These are phyloP conservation scores for Eutrema japonicum DNA, from an alignment of 345 rosid species.

Conservation along the genomic window DNA sequence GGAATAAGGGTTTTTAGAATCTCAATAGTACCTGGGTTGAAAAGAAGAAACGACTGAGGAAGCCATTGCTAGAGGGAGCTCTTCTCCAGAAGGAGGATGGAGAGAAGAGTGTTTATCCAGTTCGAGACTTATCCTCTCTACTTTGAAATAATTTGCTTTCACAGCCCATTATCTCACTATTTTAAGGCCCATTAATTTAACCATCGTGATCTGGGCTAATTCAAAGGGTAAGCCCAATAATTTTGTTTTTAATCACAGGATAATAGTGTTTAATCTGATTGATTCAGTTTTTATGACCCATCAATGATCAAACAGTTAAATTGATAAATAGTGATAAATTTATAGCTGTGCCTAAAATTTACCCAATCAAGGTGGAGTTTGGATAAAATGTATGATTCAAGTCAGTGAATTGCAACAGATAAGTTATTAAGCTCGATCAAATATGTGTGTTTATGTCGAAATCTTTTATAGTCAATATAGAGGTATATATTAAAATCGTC, in stretches of 20 bases:
- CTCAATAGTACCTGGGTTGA: conserved; percentile 57
- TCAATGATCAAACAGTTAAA: not conserved
- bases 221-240: not conserved
- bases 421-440: not conserved
- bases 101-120: conserved; percentile 33
- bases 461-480: too few relatives aligned
- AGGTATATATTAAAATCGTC: too few relatives aligned
- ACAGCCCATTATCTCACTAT: conserved; percentile 19
- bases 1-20: not conserved
- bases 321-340: not conserved
- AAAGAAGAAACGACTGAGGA: conserved; percentile 65
- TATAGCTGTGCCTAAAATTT: not conserved
- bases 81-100: conserved; percentile 44
- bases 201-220: not conserved
- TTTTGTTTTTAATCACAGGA: not conserved
- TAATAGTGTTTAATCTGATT: too few relatives aligned
- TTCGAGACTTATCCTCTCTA: conserved; percentile 30
- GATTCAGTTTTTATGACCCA: not conserved
- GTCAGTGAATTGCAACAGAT: not conserved
- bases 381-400: not conserved
- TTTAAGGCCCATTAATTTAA: not conserved
- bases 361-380: not conserved
- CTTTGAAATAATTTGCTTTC: not conserved
- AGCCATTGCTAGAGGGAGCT: conserved; percentile 57
- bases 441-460: not conserved